Base-by-base conservation (phyloP, 176 grass and related monocot species). In the Poa annua region DNA sequence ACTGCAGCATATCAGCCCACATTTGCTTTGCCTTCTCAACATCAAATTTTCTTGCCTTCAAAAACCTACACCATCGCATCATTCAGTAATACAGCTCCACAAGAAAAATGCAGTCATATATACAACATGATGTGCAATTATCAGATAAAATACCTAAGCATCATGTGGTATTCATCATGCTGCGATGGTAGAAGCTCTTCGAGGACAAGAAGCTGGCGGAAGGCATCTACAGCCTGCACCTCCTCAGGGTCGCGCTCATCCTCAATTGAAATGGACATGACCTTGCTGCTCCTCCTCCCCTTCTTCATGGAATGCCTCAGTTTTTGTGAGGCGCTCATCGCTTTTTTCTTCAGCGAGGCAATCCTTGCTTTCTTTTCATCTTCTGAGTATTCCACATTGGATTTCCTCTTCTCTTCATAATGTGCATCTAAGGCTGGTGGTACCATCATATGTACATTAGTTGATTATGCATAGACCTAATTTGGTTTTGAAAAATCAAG, bases 151-250 rank as follows among this genome's bases (percentile, higher is more conserved):
- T 26, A 95, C 95, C 95, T 94, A 19, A 95, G 88, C 95, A 98
- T 93, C 95, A 98, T 98, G 75, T 98, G 88, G 80, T 98, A 94
- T 68, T 98, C 95, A 55, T 98, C 95, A 38, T 98, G 92, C 61
- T 90, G 77, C 11, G 90, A 91, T 9, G 92, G 92, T 41, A 98
- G 92, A 7, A 98, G 59, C 79, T 98, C 95, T 78, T 98, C 95
- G 2, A 98, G 84, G 69, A 98, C 85, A 42, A 98, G 92, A 77
- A 91, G 93, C 88, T 98, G 95, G 26, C 95, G 95, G 87, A 98
- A 98, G 56, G 92, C 90, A 80, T 98, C 95, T 0, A 98, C 92
- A 29, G 92, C 90, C 76, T 98, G 88, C 88, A 91, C 84, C 77
- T 98, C 95, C 71, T 91, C 90, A 22, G 88, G 92, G 65, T 98